These are phyloP conservation scores for Neofusicoccum parvum DNA, from an alignment of 2,329 filamentous ascomycete species.

Conservation along the genomic window DNA sequence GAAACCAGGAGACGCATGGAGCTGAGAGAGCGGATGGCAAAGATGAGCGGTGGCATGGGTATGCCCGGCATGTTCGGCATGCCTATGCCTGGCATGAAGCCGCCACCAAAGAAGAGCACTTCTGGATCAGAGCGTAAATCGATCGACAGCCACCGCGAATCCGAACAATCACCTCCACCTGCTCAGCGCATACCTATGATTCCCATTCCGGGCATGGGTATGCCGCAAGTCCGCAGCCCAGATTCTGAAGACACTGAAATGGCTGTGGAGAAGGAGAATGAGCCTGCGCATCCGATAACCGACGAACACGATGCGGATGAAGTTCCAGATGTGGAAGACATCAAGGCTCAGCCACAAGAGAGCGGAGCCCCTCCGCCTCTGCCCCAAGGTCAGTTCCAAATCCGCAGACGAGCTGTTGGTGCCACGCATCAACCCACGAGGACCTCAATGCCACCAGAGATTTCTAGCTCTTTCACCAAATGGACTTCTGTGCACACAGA, in stretches of 20 bases:
- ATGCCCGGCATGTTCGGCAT: constrained; percentile 92
- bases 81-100: constrained; percentile 54
- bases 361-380: constrained; percentile 42
- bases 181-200: constrained; percentile 57
- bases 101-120: constrained; percentile 50
- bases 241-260: constrained; percentile 47
- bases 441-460: constrained; percentile 30
- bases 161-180: constrained; percentile 23
- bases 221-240: constrained; percentile 48
- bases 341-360: constrained; percentile 41
- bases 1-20: constrained; percentile 85
- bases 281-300: constrained; percentile 45
- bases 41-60: constrained; percentile 97
- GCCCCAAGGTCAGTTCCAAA: constrained; percentile 54
- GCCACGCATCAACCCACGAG: constrained; percentile 27
- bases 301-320: constrained; percentile 48
- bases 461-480: constrained; percentile 31
- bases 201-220: constrained; percentile 72
- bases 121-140: constrained; percentile 36
- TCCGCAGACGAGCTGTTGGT: constrained; percentile 37
- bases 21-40: constrained; percentile 92
- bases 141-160: constrained; percentile 33
- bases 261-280: constrained; percentile 54
- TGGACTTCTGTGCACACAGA: constrained; percentile 38
- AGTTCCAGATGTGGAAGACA: constrained; percentile 59